A percentile compares a stretch with the other conserved stretches of the same genome.
Evolutionary conservation across 2,329 filamentous ascomycete genomes (phyloP).

Genomic region (Polytolypa hystricis): DNA sequence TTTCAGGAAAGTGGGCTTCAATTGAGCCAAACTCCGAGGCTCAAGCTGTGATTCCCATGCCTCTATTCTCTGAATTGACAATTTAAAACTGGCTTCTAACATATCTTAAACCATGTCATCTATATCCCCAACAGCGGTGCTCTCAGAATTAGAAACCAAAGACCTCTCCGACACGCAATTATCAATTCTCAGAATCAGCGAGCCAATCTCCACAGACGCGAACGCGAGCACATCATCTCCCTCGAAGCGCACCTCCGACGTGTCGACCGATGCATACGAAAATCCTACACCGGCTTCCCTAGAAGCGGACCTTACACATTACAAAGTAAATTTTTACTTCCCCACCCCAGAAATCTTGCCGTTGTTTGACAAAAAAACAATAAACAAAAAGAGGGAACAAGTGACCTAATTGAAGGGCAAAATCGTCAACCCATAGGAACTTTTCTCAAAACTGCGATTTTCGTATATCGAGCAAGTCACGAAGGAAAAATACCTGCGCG

Average conservation of each 20-base stretch:
- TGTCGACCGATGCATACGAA: constrained; percentile 53
- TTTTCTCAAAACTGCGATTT: constrained; percentile 93
- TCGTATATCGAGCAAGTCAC: constrained; percentile 97
- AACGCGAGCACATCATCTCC: constrained; percentile 22
- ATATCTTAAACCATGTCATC: constrained; percentile 13
- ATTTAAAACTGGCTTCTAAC: too few species aligned
- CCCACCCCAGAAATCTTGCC: too few species aligned
- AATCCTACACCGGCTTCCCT: constrained; percentile 64
- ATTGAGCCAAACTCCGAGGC: too few species aligned
- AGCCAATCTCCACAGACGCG: constrained; percentile 50
- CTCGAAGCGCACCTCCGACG: constrained; percentile 57
- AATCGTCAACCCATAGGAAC: too few species aligned
- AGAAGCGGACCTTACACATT: constrained; percentile 75
- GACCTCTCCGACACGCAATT: constrained; percentile 43
- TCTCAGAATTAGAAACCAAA: constrained; percentile 39
- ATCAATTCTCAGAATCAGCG: constrained; percentile 65
- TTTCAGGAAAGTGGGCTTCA: background rate
- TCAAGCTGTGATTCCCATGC: too few species aligned
- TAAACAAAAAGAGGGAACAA: too few species aligned
- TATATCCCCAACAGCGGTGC: constrained; percentile 15
- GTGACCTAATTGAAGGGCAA: too few species aligned
- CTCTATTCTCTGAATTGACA: too few species aligned
- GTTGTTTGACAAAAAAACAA: too few species aligned
- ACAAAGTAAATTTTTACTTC: constrained; percentile 47
- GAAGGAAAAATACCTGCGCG: constrained; percentile 92